Percentiles rank a stretch among this genome's conserved stretches.
Evolutionary conservation across 2,329 filamentous ascomycete genomes (phyloP).

Genomic region (Elsinoe perseae): DNA sequence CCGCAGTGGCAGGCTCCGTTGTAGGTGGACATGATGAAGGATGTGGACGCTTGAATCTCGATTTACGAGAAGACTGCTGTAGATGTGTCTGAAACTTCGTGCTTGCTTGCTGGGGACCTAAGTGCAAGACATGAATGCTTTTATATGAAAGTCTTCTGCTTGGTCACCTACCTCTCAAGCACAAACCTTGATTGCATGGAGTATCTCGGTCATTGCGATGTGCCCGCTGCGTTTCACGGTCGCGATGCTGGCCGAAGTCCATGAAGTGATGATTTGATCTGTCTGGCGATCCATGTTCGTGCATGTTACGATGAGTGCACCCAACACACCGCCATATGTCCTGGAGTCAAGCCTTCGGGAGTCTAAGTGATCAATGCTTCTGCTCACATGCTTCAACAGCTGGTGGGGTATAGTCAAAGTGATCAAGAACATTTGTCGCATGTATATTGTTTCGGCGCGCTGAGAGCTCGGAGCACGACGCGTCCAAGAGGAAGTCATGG

Average conservation of each 20-base stretch:
- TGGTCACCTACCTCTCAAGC: background rate
- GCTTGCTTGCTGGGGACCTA: background rate
- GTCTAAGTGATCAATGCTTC: background rate
- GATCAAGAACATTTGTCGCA: background rate
- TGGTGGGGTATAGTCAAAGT: background rate
- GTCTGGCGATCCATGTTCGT: background rate
- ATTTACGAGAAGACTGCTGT: no score
- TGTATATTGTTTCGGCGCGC: background rate
- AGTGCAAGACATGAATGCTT: background rate
- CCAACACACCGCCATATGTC: background rate
- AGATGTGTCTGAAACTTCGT: background rate
- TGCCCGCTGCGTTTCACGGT: background rate
- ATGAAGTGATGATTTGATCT: background rate
- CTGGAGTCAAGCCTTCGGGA: background rate
- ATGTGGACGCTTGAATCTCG: no score
- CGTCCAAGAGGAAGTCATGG: no score
- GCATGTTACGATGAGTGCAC: background rate
- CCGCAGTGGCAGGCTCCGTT: constrained; percentile 50
- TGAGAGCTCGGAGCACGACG: background rate
- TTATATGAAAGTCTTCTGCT: background rate
- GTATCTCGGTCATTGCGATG: background rate
- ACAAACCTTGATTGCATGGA: background rate
- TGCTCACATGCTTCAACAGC: background rate
- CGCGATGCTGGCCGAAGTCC: background rate
- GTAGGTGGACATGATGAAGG: constrained; percentile 37